Conservation (phyloP, 129 eudicot species). For the Ambrosia trifida region DNA sequence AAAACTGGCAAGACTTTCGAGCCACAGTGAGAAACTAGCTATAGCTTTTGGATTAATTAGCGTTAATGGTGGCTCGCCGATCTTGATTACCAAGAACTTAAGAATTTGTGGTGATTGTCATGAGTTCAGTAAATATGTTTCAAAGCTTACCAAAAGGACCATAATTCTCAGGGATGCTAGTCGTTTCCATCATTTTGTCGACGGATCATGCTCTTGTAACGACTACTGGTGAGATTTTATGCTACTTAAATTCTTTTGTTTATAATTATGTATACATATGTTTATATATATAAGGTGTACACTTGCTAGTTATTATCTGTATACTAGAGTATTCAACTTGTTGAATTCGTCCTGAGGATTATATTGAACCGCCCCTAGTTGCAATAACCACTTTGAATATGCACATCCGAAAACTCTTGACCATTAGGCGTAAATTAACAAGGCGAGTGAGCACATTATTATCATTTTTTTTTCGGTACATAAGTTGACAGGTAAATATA, state of each 20-base stretch:
- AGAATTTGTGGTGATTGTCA: slow-evolving; percentile 65
- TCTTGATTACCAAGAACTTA: slow-evolving; percentile 51
- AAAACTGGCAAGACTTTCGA: slow-evolving; percentile 40
- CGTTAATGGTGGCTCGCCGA: slow-evolving; percentile 32
- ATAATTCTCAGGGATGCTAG: slow-evolving; percentile 51
- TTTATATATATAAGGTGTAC: neutral
- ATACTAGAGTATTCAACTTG: neutral
- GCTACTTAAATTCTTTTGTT: neutral
- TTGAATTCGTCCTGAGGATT: neutral
- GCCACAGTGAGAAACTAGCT: slow-evolving; percentile 61
- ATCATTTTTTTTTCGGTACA: neutral
- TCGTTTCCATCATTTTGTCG: slow-evolving; percentile 52
- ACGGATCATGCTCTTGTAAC: slow-evolving; percentile 56
- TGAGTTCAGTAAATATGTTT: slow-evolving; percentile 45
- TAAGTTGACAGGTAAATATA: neutral
- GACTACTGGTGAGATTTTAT: slow-evolving; percentile 49
- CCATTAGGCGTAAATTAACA: neutral
- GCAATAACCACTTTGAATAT: too few species aligned
- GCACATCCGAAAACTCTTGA: too few species aligned
- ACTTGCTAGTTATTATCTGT: neutral
- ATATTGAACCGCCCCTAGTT: too few species aligned
- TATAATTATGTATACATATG: neutral
- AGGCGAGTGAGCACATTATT: neutral
- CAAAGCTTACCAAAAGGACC: slow-evolving; percentile 36
- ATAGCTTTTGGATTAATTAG: slow-evolving; percentile 47